phyloP scores from a whole-genome alignment of 2,329 filamentous ascomycete genomes.

The Cadophora malorum region DNA sequence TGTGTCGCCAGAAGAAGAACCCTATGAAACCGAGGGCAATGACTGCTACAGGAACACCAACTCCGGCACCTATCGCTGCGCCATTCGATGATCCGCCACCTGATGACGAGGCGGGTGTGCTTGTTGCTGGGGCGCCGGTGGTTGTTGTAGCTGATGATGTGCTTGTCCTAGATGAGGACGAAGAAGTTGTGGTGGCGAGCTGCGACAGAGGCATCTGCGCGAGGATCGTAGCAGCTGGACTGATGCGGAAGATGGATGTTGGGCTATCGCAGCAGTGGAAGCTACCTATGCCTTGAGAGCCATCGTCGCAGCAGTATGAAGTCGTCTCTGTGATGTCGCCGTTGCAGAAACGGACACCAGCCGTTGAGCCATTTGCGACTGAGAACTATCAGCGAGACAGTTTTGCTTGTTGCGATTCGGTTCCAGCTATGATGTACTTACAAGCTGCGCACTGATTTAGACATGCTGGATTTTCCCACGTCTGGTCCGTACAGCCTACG shows the following conservation, averaged over 20 bases:
- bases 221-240: constrained; percentile 27
- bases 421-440: too few relatives aligned
- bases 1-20: constrained; percentile 26
- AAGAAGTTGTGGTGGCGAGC: constrained; percentile 15
- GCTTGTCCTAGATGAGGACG: constrained; percentile 20
- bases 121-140: constrained; percentile 6
- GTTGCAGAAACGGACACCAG: constrained; percentile 36
- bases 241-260: constrained; percentile 27
- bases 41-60: constrained; percentile 30
- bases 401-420: not conserved
- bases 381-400: not conserved
- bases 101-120: not conserved
- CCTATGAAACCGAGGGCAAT: constrained; percentile 26
- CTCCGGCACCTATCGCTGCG: constrained; percentile 32
- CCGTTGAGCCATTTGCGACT: constrained; percentile 33
- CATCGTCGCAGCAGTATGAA: constrained; percentile 37
- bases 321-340: constrained; percentile 34
- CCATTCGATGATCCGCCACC: constrained; percentile 15
- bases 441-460: constrained; percentile 35
- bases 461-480: constrained; percentile 36
- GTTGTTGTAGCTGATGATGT: constrained; percentile 22
- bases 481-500: constrained; percentile 40
- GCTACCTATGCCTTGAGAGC: constrained; percentile 26
- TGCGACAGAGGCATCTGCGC: constrained; percentile 28
- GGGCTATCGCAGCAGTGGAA: constrained; percentile 31